phyloP scores from a whole-genome alignment of 257 asterid species.

The Verbena officinalis region DNA sequence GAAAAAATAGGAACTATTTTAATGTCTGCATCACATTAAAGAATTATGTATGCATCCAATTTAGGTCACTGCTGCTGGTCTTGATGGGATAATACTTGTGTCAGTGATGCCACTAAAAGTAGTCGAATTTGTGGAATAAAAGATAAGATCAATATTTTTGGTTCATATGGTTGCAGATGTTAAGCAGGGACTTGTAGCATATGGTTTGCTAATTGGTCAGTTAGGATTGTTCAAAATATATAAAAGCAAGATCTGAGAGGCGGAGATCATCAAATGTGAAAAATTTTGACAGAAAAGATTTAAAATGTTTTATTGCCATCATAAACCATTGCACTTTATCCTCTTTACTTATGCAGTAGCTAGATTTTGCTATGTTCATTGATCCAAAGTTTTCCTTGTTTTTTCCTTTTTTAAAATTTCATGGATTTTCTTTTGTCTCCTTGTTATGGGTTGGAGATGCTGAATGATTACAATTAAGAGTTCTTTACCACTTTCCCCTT shows the following conservation, averaged over 20 bases:
- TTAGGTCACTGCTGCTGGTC: constrained; percentile 14
- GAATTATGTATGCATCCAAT: not conserved
- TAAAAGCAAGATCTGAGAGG: constrained; percentile 1
- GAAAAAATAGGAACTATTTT: not conserved
- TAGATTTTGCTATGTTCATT: not conserved
- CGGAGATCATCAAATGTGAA: too few species aligned
- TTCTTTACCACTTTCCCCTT: not conserved
- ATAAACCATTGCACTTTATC: not conserved
- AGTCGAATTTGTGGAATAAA: not conserved
- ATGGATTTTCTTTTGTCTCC: not conserved
- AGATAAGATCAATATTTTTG: constrained; percentile 6
- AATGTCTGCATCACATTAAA: constrained; percentile 7
- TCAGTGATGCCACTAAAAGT: not conserved
- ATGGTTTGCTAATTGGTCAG: constrained; percentile 12
- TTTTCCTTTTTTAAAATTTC: not conserved
- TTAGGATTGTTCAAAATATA: constrained; percentile 4
- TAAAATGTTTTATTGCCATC: constrained; percentile 3
- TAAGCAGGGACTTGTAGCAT: not conserved
- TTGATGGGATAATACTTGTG: constrained; percentile 3
- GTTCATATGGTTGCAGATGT: not conserved
- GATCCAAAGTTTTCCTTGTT: not conserved
- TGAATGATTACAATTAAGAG: not conserved
- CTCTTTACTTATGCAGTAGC: constrained; percentile 1
- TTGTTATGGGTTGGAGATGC: not conserved
- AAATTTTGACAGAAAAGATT: constrained; percentile 2